phyloP scores from a whole-genome alignment of 495 filamentous ascomycete species.

The Penicillium coprophilum region DNA sequence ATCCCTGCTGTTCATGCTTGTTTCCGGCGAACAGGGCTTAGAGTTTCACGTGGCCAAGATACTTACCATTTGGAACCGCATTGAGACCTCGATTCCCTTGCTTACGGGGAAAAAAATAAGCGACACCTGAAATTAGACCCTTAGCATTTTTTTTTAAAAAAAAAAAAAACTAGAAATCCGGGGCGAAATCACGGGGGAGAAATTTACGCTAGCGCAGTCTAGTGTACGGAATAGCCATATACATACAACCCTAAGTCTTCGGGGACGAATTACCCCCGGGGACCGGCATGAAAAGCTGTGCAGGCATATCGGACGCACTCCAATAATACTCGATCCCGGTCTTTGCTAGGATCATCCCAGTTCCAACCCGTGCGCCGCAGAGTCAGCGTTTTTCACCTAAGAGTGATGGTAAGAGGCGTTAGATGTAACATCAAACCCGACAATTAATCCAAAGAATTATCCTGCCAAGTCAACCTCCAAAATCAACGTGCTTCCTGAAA shows the following conservation, averaged over 20 bases:
- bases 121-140: not conserved
- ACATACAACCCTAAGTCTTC: not conserved
- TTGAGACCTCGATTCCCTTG: not conserved
- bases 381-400: not conserved
- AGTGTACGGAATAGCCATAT: not conserved
- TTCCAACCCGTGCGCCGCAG: not conserved
- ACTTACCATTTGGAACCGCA: not conserved
- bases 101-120: not conserved
- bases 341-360: not conserved
- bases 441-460: not conserved
- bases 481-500: not conserved
- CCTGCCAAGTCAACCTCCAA: not conserved
- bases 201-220: not conserved
- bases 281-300: not conserved
- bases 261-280: not conserved
- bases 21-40: not conserved
- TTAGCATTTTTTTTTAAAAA: too few species aligned
- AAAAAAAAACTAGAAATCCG: not conserved
- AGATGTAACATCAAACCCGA: not conserved
- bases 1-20: not conserved
- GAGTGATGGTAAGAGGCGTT: not conserved
- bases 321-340: not conserved
- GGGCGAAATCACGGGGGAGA: not conserved
- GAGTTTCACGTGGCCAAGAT: not conserved
- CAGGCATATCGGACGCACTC: not conserved